Evolutionary conservation across 1,139 yeast species (phyloP).

Genomic region (Keqinozyma sinolaborantium): DNA sequence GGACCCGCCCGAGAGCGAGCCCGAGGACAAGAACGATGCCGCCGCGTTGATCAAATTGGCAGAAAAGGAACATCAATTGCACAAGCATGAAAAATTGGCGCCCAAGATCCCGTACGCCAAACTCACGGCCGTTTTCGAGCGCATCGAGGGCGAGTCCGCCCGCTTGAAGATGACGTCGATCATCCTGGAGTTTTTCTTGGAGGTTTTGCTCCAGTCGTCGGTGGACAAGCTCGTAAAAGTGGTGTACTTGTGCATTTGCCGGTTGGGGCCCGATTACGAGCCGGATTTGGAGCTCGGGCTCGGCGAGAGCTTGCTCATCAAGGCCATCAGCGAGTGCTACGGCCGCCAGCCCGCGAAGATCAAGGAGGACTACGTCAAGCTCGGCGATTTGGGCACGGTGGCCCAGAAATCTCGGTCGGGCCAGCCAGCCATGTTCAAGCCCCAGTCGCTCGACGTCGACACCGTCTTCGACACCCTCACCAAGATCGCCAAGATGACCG

Average conservation of each 20-base stretch:
- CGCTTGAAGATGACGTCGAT: constrained; percentile 75
- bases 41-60: constrained; percentile 19
- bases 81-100: constrained; percentile 9
- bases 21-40: constrained; percentile 16
- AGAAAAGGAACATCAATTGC: constrained; percentile 17
- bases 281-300: constrained; percentile 84
- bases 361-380: constrained; percentile 68
- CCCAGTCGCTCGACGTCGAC: constrained; percentile 71
- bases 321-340: constrained; percentile 87
- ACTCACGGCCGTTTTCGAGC: constrained; percentile 67
- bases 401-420: constrained; percentile 81
- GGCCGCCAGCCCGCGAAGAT: constrained; percentile 74
- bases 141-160: constrained; percentile 74
- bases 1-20: constrained; percentile 4
- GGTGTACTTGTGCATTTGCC: constrained; percentile 80
- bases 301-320: constrained; percentile 84
- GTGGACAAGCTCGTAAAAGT: constrained; percentile 64
- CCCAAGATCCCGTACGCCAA: constrained; percentile 55
- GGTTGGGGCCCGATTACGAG: constrained; percentile 94
- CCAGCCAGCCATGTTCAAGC: constrained; percentile 93
- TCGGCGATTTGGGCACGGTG: constrained; percentile 88
- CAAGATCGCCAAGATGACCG: constrained; percentile 74
- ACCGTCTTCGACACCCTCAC: constrained; percentile 72
- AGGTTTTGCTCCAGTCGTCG: constrained; percentile 51
- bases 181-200: constrained; percentile 67